These are phyloP conservation scores for Amanita phalloides DNA, from an alignment of 768 basidiomycete genomes.

Conservation along the genomic window DNA sequence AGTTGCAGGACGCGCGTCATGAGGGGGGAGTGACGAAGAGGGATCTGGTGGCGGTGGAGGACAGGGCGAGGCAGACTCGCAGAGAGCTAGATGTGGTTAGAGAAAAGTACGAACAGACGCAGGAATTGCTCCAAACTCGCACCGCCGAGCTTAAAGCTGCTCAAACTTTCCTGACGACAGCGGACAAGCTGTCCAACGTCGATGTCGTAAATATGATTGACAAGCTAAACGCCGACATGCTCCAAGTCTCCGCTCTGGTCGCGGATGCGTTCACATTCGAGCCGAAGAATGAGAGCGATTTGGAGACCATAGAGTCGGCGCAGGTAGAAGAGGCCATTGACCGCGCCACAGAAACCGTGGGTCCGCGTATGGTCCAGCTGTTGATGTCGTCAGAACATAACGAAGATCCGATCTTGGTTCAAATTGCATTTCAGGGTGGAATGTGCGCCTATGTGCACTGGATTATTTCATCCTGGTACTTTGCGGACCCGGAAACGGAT, in stretches of 20 bases:
- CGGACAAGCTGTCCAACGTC: conserved; percentile 33
- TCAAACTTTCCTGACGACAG: conserved; percentile 34
- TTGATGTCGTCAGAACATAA: conserved; percentile 26
- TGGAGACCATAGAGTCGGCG: conserved; percentile 11
- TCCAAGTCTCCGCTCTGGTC: conserved; percentile 39
- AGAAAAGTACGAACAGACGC: conserved; percentile 14
- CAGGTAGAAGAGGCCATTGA: conserved; percentile 16
- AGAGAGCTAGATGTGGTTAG: conserved; percentile 11
- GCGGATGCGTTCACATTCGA: conserved; percentile 29
- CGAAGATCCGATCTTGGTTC: conserved; percentile 29
- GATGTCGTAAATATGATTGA: conserved; percentile 38
- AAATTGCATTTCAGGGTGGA: conserved; percentile 33
- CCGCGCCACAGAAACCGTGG: conserved; percentile 22
- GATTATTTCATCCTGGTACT: conserved; percentile 41
- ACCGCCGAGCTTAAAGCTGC: conserved; percentile 39
- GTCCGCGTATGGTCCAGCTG: conserved; percentile 26
- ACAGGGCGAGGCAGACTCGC: conserved; percentile 9
- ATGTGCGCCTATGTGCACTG: conserved; percentile 37
- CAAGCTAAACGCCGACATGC: conserved; percentile 37
- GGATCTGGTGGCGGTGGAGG: conserved; percentile 8
- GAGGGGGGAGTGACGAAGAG: conserved; percentile 10
- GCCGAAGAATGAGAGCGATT: conserved; percentile 11
- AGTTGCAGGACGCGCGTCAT: background rate
- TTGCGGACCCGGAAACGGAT: conserved; percentile 29
- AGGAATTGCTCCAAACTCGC: conserved; percentile 25